These are phyloP conservation scores for Pascua sp. DNA, from an alignment of 1,284 basidiomycete genomes.

Conservation along the genomic window DNA sequence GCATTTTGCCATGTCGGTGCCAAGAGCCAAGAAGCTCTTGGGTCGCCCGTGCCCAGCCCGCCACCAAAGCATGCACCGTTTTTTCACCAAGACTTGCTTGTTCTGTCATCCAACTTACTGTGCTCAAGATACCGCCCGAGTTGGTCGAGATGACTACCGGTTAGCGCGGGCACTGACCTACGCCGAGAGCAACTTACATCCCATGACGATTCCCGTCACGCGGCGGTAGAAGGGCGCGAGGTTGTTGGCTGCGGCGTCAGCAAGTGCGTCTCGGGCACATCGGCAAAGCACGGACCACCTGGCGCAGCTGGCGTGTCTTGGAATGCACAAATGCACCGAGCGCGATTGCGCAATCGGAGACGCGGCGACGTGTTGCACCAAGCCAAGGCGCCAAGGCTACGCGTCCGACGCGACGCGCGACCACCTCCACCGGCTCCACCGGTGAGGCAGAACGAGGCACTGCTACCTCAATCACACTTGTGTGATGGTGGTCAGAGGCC, in stretches of 20 bases:
- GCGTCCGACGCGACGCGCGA: not conserved
- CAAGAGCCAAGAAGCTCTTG: no score
- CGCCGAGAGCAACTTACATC: constrained; percentile 5
- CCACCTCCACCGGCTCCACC: not conserved
- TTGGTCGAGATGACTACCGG: constrained; percentile 55
- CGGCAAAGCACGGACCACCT: not conserved
- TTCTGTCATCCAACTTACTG: constrained; percentile 38
- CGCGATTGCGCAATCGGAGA: not conserved
- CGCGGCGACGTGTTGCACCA: not conserved
- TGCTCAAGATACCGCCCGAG: constrained; percentile 56
- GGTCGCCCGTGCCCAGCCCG: no score
- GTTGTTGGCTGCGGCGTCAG: constrained; percentile 53
- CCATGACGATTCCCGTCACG: constrained; percentile 58
- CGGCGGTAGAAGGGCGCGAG: constrained; percentile 57
- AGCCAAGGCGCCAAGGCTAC: not conserved
- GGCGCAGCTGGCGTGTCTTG: not conserved
- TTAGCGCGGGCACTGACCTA: no score
- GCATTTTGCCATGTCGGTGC: no score
- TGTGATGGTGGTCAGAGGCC: no score
- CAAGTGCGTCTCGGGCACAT: not conserved
- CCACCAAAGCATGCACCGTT: not conserved
- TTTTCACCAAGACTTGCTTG: not conserved
- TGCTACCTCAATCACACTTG: no score
- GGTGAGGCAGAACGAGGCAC: not conserved
- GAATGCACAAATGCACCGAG: not conserved